Base-by-base conservation (phyloP, 495 filamentous ascomycete genomes). In the Melanomma pulvis-pyrius region DNA sequence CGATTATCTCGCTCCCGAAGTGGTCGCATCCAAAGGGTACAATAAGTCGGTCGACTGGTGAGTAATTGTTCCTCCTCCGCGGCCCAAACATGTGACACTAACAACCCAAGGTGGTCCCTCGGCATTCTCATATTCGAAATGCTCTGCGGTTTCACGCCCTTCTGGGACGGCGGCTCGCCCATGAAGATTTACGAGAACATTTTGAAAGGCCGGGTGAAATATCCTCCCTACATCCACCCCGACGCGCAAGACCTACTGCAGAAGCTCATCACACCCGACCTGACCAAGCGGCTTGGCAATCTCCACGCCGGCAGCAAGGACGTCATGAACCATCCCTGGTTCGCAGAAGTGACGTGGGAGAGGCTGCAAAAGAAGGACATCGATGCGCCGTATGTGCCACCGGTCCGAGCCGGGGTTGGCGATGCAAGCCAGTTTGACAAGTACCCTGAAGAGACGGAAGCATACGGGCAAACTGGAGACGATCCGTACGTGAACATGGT, bases 141-240 rank as follows among this genome's bases (percentile, higher is more conserved):
- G 94, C 88, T 98, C 21, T 97, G 93, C 75, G 94, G 94, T 15
- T 98, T 97, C 76, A 98, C 94, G 15, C 94, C 94, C 2, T 98
- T 98, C 79, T 98, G 93, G 92, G 94, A 98, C 76, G 90, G 90
- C 61, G 94, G 93, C 34, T 96, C 91, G 5, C 92, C 94, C 1
- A 96, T 98, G 83, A 97, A 96, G 79, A 98, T 98, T 70, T 98
- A 98, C 77, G 93, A 98, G 81, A 98, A 98, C 75, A 98, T 98
- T 71, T 82, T 98, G 58, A 90, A 89, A 61, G 94, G 93, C 50
- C 88, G 87, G 71, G 88, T 98, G 74, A 98, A 96, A 80, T 98
- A 96, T 74, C 94, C 94, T 59, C 87, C 91, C 24, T 98, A 97
- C 73, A 90, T 98, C 73, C 89, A 97, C 74, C 88, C 90, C 7